A percentile compares a stretch with the other conserved stretches of the same genome.
Conservation (phyloP, 768 basidiomycete genomes). For the Panaeolus papilionaceus region DNA sequence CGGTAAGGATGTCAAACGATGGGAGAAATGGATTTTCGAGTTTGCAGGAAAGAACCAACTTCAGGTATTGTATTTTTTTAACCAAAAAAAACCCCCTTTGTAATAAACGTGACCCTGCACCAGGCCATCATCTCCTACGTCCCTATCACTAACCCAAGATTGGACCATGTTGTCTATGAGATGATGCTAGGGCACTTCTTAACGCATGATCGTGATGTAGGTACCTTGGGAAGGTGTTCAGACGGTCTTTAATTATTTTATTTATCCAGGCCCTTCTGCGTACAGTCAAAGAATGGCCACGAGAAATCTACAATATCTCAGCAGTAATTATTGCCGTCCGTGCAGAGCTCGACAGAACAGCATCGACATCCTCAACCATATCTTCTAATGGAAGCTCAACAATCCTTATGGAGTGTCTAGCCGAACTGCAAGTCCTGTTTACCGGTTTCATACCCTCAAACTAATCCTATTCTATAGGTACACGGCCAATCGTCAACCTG, state of each 20-base stretch:
- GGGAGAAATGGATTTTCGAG: constrained; percentile 95
- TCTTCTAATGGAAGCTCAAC: constrained; percentile 52
- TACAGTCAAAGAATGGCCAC: constrained; percentile 90
- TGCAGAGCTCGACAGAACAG: constrained; percentile 73
- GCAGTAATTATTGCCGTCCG: constrained; percentile 92
- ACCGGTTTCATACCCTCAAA: not conserved
- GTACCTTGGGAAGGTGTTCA: constrained; percentile 19
- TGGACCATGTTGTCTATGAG: constrained; percentile 89
- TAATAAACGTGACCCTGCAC: not conserved
- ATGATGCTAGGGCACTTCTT: constrained; percentile 93
- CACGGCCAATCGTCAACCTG: constrained; percentile 87
- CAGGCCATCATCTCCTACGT: constrained; percentile 90
- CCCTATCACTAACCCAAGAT: constrained; percentile 81
- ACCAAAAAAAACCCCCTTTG: no score
- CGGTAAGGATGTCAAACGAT: constrained; percentile 76
- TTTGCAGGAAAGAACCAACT: constrained; percentile 85
- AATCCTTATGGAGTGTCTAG: constrained; percentile 92
- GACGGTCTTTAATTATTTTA: not conserved
- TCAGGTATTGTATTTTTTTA: constrained; percentile 54
- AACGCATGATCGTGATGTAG: constrained; percentile 74
- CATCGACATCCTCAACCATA: constrained; percentile 55
- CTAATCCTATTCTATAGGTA: constrained; percentile 55
- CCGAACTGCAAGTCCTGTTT: constrained; percentile 68
- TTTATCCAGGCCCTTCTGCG: constrained; percentile 66
- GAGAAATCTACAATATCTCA: constrained; percentile 85